Percentiles rank a stretch among this genome's conserved stretches.
Conservation (phyloP, 768 basidiomycete species). For the Fibroporia radiculosa region DNA sequence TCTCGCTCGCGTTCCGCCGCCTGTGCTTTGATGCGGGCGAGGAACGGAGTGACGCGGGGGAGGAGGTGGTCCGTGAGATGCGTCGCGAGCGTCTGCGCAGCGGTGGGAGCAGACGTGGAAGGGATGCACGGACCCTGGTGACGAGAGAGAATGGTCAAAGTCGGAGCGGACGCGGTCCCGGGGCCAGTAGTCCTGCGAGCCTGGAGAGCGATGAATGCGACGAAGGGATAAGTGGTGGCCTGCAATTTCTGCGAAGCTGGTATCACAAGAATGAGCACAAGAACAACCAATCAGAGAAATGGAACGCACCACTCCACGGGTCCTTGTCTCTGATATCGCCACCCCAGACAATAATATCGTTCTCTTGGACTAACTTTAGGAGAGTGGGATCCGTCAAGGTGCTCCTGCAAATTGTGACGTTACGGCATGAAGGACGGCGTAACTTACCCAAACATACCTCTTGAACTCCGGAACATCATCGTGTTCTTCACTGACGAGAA, state of each 20-base stretch:
- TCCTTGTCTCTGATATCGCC: constrained; percentile 83
- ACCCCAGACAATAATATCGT: constrained; percentile 83
- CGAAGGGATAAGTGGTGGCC: constrained; percentile 87
- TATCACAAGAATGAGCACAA: background rate
- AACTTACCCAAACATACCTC: constrained; percentile 35
- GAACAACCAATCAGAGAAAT: background rate
- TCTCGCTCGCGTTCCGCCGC: constrained; percentile 39
- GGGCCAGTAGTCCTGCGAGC: constrained; percentile 43
- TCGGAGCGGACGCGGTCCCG: constrained; percentile 32
- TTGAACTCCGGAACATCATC: constrained; percentile 87
- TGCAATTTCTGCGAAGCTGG: constrained; percentile 66
- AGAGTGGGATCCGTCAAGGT: constrained; percentile 72
- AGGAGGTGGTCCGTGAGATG: constrained; percentile 69
- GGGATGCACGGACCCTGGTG: constrained; percentile 63
- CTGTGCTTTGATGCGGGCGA: constrained; percentile 50
- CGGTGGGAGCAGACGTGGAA: constrained; percentile 43
- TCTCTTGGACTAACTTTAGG: constrained; percentile 59
- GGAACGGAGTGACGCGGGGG: constrained; percentile 74
- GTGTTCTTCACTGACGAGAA: constrained; percentile 85
- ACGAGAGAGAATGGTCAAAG: constrained; percentile 77
- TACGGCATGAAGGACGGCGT: background rate
- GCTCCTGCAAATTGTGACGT: constrained; percentile 32
- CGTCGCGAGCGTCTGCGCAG: constrained; percentile 50
- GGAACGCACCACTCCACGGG: constrained; percentile 61
- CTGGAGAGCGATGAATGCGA: constrained; percentile 88